Conservation (phyloP, 495 filamentous ascomycete species). For the Neurospora sp. region DNA sequence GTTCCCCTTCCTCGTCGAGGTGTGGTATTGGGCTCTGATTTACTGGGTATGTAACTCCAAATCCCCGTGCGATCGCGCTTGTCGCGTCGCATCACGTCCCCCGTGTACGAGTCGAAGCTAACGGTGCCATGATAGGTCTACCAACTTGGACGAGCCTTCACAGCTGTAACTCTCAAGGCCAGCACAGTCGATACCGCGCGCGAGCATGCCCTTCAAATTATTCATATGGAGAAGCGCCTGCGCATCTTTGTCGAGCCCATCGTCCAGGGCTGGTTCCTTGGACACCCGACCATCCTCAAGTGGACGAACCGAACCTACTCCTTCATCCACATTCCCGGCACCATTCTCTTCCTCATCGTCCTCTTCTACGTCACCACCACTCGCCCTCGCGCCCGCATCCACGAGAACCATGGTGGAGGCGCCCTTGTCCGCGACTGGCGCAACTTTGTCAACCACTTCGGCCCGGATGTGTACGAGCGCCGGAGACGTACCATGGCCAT, state of each 20-base stretch:
- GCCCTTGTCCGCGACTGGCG: slow-evolving; percentile 30
- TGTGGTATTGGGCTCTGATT: slow-evolving; percentile 70
- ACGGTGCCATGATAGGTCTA: slow-evolving; percentile 11
- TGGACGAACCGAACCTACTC: slow-evolving; percentile 59
- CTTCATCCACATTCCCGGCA: slow-evolving; percentile 75
- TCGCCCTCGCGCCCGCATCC: slow-evolving; percentile 25
- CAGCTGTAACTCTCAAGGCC: slow-evolving; percentile 48
- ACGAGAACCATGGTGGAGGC: slow-evolving; percentile 20
- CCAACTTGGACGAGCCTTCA: slow-evolving; percentile 30
- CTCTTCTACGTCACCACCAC: slow-evolving; percentile 58
- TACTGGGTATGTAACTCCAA: slow-evolving; percentile 50
- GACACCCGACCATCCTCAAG: slow-evolving; percentile 14
- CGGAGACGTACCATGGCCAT: slow-evolving; percentile 56
- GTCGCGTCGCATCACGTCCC: not conserved
- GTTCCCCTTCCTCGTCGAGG: slow-evolving; percentile 68
- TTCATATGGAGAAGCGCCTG: slow-evolving; percentile 51
- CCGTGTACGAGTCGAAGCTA: not conserved
- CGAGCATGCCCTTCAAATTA: slow-evolving; percentile 46
- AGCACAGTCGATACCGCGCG: slow-evolving; percentile 38
- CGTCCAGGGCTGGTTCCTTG: slow-evolving; percentile 46
- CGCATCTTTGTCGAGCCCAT: slow-evolving; percentile 52
- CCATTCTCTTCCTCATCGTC: slow-evolving; percentile 56
- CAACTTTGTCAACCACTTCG: slow-evolving; percentile 29
- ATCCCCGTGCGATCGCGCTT: not conserved
- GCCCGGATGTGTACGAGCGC: slow-evolving; percentile 17